Percentiles rank a stretch among this genome's conserved stretches.
phyloP scores from a whole-genome alignment of 176 grass and related monocot genomes.

The Paspalum notatum region DNA sequence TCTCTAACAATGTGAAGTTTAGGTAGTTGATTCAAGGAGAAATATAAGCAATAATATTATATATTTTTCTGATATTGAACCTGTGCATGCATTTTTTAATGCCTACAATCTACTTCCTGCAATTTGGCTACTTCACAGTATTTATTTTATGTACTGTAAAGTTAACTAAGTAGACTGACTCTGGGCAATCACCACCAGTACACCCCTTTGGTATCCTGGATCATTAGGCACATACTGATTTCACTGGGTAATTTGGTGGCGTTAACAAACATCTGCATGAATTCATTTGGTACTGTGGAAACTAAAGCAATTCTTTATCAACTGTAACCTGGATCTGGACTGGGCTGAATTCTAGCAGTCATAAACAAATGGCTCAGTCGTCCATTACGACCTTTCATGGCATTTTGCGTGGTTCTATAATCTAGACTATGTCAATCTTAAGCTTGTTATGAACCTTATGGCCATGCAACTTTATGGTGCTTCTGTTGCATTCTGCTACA shows the following conservation, averaged over 20 bases:
- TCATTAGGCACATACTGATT: not conserved
- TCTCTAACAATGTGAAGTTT: constrained; percentile 22
- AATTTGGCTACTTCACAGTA: not conserved
- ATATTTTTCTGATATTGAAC: constrained; percentile 6
- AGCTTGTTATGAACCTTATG: constrained; percentile 11
- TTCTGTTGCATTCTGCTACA: not conserved
- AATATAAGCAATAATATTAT: constrained; percentile 29
- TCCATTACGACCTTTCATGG: not conserved
- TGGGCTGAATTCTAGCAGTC: not conserved
- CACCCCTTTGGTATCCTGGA: not conserved
- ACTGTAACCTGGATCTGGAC: constrained; percentile 9
- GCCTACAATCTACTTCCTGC: not conserved
- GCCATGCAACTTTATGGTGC: not conserved
- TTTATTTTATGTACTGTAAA: not conserved
- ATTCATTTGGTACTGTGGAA: not conserved
- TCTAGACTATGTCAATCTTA: not conserved
- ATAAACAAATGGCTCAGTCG: not conserved
- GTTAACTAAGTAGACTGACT: constrained; percentile 4
- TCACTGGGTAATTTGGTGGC: not conserved
- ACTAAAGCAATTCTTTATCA: constrained; percentile 4
- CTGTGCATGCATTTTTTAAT: not conserved
- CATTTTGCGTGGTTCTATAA: constrained; percentile 8
- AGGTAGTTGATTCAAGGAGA: not conserved
- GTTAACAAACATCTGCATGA: not conserved
- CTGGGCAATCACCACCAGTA: not conserved